Conservation (phyloP, 768 basidiomycete genomes). For the Termitomyces sp. region DNA sequence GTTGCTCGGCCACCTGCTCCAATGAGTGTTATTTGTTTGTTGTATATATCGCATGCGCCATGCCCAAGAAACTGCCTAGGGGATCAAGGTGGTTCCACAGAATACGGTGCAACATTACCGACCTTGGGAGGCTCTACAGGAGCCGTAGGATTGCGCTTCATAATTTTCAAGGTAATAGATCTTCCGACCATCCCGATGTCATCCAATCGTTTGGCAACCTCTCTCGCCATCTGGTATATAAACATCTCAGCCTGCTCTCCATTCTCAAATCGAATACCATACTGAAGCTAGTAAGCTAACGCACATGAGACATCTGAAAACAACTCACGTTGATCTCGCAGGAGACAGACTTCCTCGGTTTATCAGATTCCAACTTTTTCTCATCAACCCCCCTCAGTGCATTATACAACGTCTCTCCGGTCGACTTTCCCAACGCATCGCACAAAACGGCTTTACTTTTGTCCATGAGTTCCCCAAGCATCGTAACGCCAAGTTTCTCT, state of each 20-base stretch:
- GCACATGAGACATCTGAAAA: too few relatives aligned
- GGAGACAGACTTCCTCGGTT: slow-evolving; percentile 85
- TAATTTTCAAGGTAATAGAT: slow-evolving; percentile 78
- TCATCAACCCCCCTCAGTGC: slow-evolving; percentile 82
- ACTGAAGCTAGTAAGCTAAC: slow-evolving; percentile 38
- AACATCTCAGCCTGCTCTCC: slow-evolving; percentile 79
- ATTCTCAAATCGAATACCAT: slow-evolving; percentile 90
- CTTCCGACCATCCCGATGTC: slow-evolving; percentile 65
- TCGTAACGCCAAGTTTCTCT: slow-evolving; percentile 71
- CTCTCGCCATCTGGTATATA: slow-evolving; percentile 67
- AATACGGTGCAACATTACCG: slow-evolving; percentile 8
- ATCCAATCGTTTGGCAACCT: slow-evolving; percentile 70
- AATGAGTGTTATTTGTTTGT: slow-evolving; percentile 59
- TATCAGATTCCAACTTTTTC: slow-evolving; percentile 73
- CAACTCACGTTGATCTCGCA: slow-evolving; percentile 88
- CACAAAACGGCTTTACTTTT: slow-evolving; percentile 63
- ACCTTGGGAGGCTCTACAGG: slow-evolving; percentile 92
- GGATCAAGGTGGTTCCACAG: not conserved
- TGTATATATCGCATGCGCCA: slow-evolving; percentile 78
- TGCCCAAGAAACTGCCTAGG: slow-evolving; percentile 79
- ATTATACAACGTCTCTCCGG: slow-evolving; percentile 82
- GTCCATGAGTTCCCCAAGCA: slow-evolving; percentile 59
- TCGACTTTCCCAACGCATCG: slow-evolving; percentile 70
- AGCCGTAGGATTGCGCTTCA: slow-evolving; percentile 81
- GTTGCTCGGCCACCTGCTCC: slow-evolving; percentile 65